phyloP scores from a whole-genome alignment of 2,329 filamentous ascomycete species.

The Berkeleyomyces basicola region DNA sequence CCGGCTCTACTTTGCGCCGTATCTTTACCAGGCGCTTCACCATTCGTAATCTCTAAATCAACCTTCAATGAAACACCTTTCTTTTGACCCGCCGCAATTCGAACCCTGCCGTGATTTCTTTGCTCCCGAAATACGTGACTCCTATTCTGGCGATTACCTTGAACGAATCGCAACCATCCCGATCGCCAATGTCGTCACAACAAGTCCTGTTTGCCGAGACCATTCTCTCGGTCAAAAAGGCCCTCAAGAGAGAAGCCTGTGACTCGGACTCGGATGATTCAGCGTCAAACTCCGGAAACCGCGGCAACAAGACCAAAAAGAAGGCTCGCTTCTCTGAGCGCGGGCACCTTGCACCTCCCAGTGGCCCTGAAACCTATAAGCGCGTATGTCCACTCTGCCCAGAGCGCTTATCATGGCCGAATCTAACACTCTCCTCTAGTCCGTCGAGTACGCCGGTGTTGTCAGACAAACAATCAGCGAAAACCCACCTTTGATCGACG shows the following conservation, averaged over 20 bases:
- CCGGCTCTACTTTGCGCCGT: not conserved
- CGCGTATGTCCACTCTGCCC: slow-evolving; percentile 32
- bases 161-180: not conserved
- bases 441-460: slow-evolving; percentile 58
- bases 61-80: not conserved
- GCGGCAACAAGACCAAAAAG: slow-evolving; percentile 65
- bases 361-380: slow-evolving; percentile 52
- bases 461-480: slow-evolving; percentile 55
- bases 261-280: slow-evolving; percentile 65
- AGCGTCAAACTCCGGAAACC: slow-evolving; percentile 53
- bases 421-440: slow-evolving; percentile 27
- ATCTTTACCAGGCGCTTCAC: not conserved
- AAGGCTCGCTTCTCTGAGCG: slow-evolving; percentile 53
- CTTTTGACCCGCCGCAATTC: not conserved
- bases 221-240: slow-evolving; percentile 51
- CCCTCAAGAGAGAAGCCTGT: slow-evolving; percentile 45
- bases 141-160: not conserved
- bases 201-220: slow-evolving; percentile 50
- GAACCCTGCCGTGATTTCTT: not conserved
- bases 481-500: slow-evolving; percentile 57
- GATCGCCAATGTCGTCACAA: slow-evolving; percentile 26
- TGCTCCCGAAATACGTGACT: not conserved
- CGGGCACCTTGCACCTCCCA: slow-evolving; percentile 50
- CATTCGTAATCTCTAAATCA: not conserved
- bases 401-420: not conserved